Conservation (phyloP, 208 protist genomes). For the Perkinsela sp. region DNA sequence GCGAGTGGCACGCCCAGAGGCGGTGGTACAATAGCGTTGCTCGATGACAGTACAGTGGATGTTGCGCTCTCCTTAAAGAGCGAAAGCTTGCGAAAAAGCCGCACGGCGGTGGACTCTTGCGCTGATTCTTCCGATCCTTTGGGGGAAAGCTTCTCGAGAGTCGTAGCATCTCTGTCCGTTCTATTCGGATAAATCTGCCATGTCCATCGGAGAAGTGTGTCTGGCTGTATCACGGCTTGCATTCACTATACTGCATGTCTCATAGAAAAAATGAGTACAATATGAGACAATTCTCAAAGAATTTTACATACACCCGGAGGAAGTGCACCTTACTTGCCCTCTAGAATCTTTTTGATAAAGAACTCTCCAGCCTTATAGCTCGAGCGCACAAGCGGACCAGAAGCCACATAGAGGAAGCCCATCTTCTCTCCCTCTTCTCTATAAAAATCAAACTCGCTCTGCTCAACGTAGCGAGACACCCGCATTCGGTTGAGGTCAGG, state of each 20-base stretch:
- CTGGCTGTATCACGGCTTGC: not conserved
- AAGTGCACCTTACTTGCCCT: conserved; percentile 9
- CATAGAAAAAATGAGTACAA: no score
- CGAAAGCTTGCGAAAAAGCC: not conserved
- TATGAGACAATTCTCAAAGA: no score
- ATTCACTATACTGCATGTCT: no score
- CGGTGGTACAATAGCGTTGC: not conserved
- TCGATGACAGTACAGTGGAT: no score
- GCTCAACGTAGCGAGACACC: conserved; percentile 77
- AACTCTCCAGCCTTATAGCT: conserved; percentile 82
- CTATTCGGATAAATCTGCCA: not conserved
- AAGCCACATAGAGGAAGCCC: conserved; percentile 88
- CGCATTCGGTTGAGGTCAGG: conserved; percentile 81
- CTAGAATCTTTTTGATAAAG: conserved; percentile 72
- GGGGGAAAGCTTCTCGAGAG: no score
- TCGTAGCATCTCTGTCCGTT: not conserved
- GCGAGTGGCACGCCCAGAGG: not conserved
- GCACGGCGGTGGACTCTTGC: no score
- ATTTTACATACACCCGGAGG: no score
- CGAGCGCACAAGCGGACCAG: conserved; percentile 73
- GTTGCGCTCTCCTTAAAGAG: not conserved
- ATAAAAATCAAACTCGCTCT: conserved; percentile 83
- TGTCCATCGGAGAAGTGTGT: not conserved
- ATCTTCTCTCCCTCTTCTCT: conserved; percentile 61
- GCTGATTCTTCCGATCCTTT: no score